Percentiles rank a stretch among this genome's conserved stretches.
These are phyloP conservation scores for Fusarium poae DNA, from an alignment of 2,329 filamentous ascomycete species.

Conservation along the genomic window DNA sequence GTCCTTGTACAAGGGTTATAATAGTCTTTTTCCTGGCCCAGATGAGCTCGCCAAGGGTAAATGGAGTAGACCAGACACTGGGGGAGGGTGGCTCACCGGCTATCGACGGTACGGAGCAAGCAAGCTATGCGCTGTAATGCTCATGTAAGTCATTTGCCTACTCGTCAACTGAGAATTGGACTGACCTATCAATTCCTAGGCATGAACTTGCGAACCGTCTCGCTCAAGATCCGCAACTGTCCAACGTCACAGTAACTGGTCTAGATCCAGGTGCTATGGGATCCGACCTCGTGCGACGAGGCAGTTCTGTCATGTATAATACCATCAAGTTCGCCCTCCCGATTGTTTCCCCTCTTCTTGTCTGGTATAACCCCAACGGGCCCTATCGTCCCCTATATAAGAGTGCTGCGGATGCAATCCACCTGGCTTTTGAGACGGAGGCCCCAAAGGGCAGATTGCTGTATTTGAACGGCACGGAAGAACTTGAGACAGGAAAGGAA, in stretches of 20 bases:
- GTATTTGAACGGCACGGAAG: slow-evolving; percentile 54
- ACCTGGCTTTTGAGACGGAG: slow-evolving; percentile 51
- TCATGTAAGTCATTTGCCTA: slow-evolving; percentile 47
- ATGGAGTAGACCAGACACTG: slow-evolving; percentile 53
- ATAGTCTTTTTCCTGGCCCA: slow-evolving; percentile 49
- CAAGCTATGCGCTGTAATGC: slow-evolving; percentile 56
- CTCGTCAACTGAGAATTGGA: not conserved
- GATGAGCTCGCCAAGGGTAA: slow-evolving; percentile 52
- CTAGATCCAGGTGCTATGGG: slow-evolving; percentile 57
- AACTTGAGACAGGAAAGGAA: slow-evolving; percentile 48
- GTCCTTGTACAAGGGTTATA: slow-evolving; percentile 44
- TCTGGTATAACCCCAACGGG: slow-evolving; percentile 50
- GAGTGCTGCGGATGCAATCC: slow-evolving; percentile 52
- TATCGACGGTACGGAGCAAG: slow-evolving; percentile 56
- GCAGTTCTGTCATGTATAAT: slow-evolving; percentile 43
- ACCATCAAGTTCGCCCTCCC: slow-evolving; percentile 47
- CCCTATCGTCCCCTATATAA: slow-evolving; percentile 49
- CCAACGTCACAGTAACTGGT: slow-evolving; percentile 53
- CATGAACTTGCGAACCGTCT: slow-evolving; percentile 55
- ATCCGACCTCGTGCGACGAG: slow-evolving; percentile 50
- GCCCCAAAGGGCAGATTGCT: slow-evolving; percentile 47
- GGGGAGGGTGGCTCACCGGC: slow-evolving; percentile 47
- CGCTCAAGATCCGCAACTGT: slow-evolving; percentile 51
- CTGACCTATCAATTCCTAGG: slow-evolving; percentile 37
- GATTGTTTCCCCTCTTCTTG: slow-evolving; percentile 41